Evolutionary conservation across 352 stramenopile species (phyloP).

Genomic region (Bremia lactucae): DNA sequence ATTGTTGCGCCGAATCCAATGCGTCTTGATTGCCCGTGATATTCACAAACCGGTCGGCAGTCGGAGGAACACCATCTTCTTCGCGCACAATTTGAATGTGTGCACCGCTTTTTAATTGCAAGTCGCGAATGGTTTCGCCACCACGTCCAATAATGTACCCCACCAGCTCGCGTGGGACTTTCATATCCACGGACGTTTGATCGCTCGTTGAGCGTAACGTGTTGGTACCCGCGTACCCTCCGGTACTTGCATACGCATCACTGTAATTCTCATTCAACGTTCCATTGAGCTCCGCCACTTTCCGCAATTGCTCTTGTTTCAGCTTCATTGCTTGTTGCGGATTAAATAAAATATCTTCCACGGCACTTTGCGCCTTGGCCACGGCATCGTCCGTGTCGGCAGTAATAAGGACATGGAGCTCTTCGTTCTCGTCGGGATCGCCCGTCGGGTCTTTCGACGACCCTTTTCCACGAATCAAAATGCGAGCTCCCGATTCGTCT

Average conservation of each 20-base stretch:
- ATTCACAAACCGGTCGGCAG: slow-evolving; percentile 53
- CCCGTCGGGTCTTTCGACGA: slow-evolving; percentile 78
- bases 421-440: slow-evolving; percentile 77
- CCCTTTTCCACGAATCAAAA: slow-evolving; percentile 86
- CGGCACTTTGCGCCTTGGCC: slow-evolving; percentile 69
- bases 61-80: slow-evolving; percentile 42
- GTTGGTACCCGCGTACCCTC: slow-evolving; percentile 2
- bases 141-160: slow-evolving; percentile 88
- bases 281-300: slow-evolving; percentile 79
- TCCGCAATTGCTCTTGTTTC: slow-evolving; percentile 86
- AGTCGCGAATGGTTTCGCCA: slow-evolving; percentile 95
- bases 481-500: slow-evolving; percentile 83
- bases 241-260: slow-evolving; percentile 8
- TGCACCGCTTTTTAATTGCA: slow-evolving; percentile 84
- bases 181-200: slow-evolving; percentile 63
- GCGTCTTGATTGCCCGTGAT: slow-evolving; percentile 60
- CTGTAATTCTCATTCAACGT: slow-evolving; percentile 68
- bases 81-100: slow-evolving; percentile 83
- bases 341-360: slow-evolving; percentile 89
- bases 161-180: slow-evolving; percentile 92
- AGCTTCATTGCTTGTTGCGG: slow-evolving; percentile 84
- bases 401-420: slow-evolving; percentile 87
- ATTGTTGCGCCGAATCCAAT: slow-evolving; percentile 44
- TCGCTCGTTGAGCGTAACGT: slow-evolving; percentile 4
- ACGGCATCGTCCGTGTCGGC: slow-evolving; percentile 85